phyloP scores from a whole-genome alignment of 495 filamentous ascomycete genomes.

The Rhizodiscina lignyota region DNA sequence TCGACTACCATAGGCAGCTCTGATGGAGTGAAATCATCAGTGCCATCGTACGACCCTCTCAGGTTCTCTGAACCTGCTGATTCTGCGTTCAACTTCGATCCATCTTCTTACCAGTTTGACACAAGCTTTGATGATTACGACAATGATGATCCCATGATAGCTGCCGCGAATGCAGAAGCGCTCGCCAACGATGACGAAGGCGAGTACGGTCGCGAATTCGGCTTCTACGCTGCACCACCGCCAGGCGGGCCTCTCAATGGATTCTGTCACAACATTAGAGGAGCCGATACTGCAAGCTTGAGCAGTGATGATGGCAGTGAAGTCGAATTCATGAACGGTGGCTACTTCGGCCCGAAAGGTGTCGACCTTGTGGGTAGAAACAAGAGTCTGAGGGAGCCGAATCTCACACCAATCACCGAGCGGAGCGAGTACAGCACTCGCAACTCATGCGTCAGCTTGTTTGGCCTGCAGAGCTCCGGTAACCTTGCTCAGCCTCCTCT shows the following conservation, averaged over 20 bases:
- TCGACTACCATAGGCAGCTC: neutral
- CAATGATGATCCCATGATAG: conserved; percentile 66
- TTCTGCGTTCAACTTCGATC: neutral
- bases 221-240: conserved; percentile 57
- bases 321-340: conserved; percentile 54
- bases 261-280: too few relatives aligned
- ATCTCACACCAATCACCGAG: conserved; percentile 91
- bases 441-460: conserved; percentile 68
- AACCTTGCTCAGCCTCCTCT: neutral
- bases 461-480: conserved; percentile 26
- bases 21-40: neutral
- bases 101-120: neutral
- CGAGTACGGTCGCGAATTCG: conserved; percentile 92
- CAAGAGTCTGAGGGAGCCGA: conserved; percentile 59
- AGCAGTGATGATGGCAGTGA: conserved; percentile 8
- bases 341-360: conserved; percentile 69
- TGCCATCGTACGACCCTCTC: too few relatives aligned
- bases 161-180: conserved; percentile 85
- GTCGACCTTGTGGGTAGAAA: conserved; percentile 53
- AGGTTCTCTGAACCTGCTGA: too few relatives aligned
- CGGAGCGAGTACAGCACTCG: conserved; percentile 89
- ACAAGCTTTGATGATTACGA: conserved; percentile 14
- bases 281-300: conserved; percentile 12
- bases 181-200: conserved; percentile 83
- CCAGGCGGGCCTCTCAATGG: conserved; percentile 28